Percentiles rank a stretch among this genome's conserved stretches.
Evolutionary conservation across 139 green algal species (phyloP).

Genomic region (Zygnema cylindricum): DNA sequence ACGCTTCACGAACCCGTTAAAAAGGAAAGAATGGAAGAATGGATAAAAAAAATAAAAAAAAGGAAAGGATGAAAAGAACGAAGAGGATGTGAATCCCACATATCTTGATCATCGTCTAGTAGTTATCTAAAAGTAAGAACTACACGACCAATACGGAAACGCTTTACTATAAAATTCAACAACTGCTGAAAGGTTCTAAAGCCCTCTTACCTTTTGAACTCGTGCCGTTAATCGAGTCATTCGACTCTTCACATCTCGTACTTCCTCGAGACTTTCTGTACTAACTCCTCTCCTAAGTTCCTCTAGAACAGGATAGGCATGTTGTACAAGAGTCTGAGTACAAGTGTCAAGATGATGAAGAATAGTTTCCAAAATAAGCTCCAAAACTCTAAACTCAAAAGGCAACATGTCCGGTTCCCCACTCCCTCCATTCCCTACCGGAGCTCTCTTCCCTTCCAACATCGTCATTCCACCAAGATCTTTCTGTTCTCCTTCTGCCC

Average conservation of each 20-base stretch:
- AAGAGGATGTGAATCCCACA: too few species aligned
- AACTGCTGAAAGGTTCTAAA: too few species aligned
- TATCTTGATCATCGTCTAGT: too few species aligned
- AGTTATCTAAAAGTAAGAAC: too few species aligned
- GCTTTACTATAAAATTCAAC: too few species aligned
- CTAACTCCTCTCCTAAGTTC: constrained; percentile 82
- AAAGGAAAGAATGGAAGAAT: too few species aligned
- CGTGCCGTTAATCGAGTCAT: constrained; percentile 46
- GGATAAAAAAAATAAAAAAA: too few species aligned
- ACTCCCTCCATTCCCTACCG: neutral
- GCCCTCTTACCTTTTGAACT: constrained; percentile 54
- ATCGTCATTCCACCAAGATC: neutral
- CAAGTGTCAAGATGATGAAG: constrained; percentile 17
- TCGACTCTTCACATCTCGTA: constrained; percentile 86
- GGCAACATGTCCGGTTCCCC: constrained; percentile 31
- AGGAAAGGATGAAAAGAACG: too few species aligned
- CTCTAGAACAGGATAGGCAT: constrained; percentile 85
- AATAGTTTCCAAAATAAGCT: constrained; percentile 43
- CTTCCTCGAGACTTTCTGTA: constrained; percentile 83
- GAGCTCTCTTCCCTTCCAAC: neutral
- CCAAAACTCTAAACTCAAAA: constrained; percentile 46
- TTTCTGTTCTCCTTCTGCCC: constrained; percentile 12
- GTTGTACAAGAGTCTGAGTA: constrained; percentile 75
- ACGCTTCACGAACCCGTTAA: constrained; percentile 44
- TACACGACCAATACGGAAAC: too few species aligned